Percentiles rank a stretch among this genome's conserved stretches.
Conservation (phyloP, 768 basidiomycete genomes). For the Leccinum fibrillosum region DNA sequence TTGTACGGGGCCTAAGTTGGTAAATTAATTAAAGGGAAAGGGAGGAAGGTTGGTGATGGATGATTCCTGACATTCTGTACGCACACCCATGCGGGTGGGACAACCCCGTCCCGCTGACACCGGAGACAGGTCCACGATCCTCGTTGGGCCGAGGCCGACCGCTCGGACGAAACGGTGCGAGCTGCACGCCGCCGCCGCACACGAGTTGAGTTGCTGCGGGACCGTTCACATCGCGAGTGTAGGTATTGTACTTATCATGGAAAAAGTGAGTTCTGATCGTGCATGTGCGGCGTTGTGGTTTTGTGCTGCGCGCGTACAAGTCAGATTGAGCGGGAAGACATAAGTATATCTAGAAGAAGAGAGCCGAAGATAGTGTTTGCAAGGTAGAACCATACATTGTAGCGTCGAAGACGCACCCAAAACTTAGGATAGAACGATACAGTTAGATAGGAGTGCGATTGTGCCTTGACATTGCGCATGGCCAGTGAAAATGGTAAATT, state of each 20-base stretch:
- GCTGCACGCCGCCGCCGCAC: background rate
- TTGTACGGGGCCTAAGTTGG: background rate
- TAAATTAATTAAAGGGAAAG: background rate
- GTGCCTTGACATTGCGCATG: background rate
- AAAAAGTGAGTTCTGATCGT: background rate
- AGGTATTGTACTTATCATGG: background rate
- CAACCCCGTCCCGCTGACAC: background rate
- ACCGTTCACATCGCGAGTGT: background rate
- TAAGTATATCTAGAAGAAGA: background rate
- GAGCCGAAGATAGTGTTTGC: too few species aligned
- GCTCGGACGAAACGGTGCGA: background rate
- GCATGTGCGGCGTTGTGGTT: background rate
- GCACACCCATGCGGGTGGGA: background rate
- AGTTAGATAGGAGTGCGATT: background rate
- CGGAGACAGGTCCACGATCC: background rate
- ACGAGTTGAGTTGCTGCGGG: background rate
- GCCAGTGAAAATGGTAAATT: background rate
- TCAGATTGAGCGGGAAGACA: background rate
- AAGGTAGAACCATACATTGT: background rate
- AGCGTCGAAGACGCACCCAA: background rate
- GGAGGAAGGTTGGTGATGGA: background rate
- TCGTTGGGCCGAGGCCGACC: background rate
- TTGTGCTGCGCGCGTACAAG: background rate
- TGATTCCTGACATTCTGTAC: background rate
- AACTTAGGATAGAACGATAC: background rate